Evolutionary conservation across 257 asterid genomes (phyloP), one percentile per base, ranked within the genome.

Genomic region (Leptodermis oblonga): DNA sequence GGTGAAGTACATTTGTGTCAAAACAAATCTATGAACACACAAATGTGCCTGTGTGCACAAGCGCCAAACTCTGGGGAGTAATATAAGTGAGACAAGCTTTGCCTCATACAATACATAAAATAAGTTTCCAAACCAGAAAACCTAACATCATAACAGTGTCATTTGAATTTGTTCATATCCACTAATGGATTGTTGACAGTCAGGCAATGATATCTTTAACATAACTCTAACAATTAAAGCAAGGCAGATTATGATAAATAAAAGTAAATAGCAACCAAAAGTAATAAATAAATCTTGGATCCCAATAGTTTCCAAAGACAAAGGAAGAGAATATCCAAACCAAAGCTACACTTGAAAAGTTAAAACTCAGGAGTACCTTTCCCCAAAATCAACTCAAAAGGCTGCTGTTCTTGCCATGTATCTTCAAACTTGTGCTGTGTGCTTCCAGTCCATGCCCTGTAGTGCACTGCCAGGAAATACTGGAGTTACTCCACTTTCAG

Each of bases 361-460:
- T 45, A 45, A 67, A 54, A 70, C 43, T 48, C 69, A 51, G 53
- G 76, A 62, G 49, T 73, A 93, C 99, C 97, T 93, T 93, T 93
- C 73, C 99, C 99, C 45, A 93, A 54, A 66, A 93, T 75, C 80
- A 93, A 78, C 88, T 93, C 99, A 70, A 90, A 83, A 41, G 96
- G 97, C 74, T 85, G 97, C 37, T 89, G 96, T 73, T 93, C 99
- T 58, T 80, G 91, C 97, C 99, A 90, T 67, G 99, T 90, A 74
- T 93, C 99, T 79, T 90, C 99, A 65, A 93, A 93, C 81, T 90
- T 88, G 91, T 90, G 97, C 41, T 75, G 84, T 67, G 96, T 88
- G 81, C 87, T 86, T 79, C 86, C 94, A 56, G 96, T 75, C 99
- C 99, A 93, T 74, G 97, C 99, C 85, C 84, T 85, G 77, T 88